phyloP scores from a whole-genome alignment of 2,329 filamentous ascomycete species.

The Zymoseptoria passerinii region DNA sequence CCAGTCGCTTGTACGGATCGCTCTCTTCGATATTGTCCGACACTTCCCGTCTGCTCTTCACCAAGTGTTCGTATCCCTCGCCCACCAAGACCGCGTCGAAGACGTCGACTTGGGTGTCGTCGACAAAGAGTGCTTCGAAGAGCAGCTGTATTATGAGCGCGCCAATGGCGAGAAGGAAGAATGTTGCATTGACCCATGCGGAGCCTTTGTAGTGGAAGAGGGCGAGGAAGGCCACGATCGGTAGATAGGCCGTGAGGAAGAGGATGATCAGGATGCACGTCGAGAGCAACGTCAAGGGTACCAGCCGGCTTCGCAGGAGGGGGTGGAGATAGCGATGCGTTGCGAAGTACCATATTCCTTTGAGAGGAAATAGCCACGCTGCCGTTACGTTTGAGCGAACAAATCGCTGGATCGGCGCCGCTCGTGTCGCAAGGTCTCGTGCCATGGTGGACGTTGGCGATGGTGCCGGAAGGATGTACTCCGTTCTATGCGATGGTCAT shows the following conservation, averaged over 20 bases:
- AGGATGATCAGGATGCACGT: constrained; percentile 74
- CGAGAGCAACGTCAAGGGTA: constrained; percentile 76
- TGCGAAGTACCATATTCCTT: constrained; percentile 73
- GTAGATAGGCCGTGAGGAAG: constrained; percentile 81
- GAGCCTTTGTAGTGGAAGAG: constrained; percentile 70
- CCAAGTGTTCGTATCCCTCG: constrained; percentile 59
- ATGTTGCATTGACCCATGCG: constrained; percentile 83
- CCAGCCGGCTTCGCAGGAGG: constrained; percentile 64
- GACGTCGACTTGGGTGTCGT: constrained; percentile 66
- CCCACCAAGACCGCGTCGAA: constrained; percentile 79
- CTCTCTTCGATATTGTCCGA: constrained; percentile 63
- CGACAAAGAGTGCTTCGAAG: constrained; percentile 48
- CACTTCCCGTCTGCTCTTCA: constrained; percentile 51
- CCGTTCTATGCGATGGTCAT: background rate
- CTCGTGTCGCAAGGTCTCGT: background rate
- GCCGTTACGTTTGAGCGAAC: constrained; percentile 28
- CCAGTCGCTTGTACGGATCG: constrained; percentile 68
- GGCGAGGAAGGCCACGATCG: constrained; percentile 79
- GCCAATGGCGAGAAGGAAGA: constrained; percentile 67
- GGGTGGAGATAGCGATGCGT: constrained; percentile 74
- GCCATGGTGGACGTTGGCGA: constrained; percentile 2
- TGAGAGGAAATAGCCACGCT: constrained; percentile 28
- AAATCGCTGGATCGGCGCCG: constrained; percentile 15
- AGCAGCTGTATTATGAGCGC: constrained; percentile 53
- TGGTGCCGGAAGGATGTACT: background rate